A percentile compares a stretch with the other conserved stretches of the same genome.
Conservation (phyloP, 2,329 filamentous ascomycete species). For the Fusarium brachygibbosum region DNA sequence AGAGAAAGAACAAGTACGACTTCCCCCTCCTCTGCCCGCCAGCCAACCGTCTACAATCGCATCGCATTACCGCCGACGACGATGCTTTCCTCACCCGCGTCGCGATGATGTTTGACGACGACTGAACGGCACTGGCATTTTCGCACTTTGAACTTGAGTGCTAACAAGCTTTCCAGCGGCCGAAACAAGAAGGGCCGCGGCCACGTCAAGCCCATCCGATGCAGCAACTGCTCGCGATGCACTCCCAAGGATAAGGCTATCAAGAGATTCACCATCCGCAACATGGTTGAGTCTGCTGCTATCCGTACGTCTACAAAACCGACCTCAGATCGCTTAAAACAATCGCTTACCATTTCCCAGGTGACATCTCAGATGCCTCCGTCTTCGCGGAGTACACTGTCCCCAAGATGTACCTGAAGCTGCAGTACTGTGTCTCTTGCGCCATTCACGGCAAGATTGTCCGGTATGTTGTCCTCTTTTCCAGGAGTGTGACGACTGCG, state of each 20-base stretch:
- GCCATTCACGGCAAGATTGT: constrained; percentile 99
- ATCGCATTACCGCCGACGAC: constrained; percentile 32
- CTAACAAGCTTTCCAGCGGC: constrained; percentile 71
- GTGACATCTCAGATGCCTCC: constrained; percentile 99
- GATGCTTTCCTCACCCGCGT: constrained; percentile 25
- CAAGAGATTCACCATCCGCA: constrained; percentile 99
- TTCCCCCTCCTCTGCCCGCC: constrained; percentile 20
- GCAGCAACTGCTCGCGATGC: constrained; percentile 81
- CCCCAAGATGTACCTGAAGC: constrained; percentile 99
- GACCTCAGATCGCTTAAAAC: neutral
- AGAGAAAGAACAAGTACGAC: constrained; percentile 77
- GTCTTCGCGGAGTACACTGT: constrained; percentile 99
- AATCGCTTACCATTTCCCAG: constrained; percentile 62
- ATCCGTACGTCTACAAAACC: constrained; percentile 81
- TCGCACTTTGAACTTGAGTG: neutral
- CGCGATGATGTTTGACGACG: constrained; percentile 25
- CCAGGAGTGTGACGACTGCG: constrained; percentile 71
- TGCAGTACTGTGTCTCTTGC: constrained; percentile 99
- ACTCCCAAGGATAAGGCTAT: constrained; percentile 99
- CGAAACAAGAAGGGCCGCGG: constrained; percentile 99
- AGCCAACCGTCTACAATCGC: constrained; percentile 34
- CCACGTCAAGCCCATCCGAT: constrained; percentile 98
- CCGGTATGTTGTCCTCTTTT: constrained; percentile 81
- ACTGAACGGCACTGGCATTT: constrained; percentile 17
- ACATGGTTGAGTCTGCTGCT: constrained; percentile 99